A percentile compares a stretch with the other conserved stretches of the same genome.
Conservation (phyloP, 139 green algal species). For the Picochlorum sp. region DNA sequence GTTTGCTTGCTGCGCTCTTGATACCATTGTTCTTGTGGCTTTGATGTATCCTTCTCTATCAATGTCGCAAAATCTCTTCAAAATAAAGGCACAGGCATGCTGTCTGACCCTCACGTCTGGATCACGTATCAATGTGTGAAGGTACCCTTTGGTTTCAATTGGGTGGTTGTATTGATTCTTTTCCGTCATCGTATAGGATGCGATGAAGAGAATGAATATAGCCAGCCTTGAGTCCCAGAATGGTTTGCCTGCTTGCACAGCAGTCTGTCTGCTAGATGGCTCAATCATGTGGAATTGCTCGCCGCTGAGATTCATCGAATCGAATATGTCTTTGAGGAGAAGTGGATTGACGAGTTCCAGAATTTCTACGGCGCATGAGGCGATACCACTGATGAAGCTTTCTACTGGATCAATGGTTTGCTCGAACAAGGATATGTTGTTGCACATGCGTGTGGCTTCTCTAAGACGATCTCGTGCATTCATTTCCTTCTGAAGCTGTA, state of each 20-base stretch:
- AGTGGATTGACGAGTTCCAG: constrained; percentile 1
- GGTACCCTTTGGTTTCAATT: not conserved
- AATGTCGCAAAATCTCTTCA: constrained; percentile 43
- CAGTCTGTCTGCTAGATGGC: not conserved
- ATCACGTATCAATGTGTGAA: not conserved
- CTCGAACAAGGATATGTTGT: not conserved
- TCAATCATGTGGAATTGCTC: not conserved
- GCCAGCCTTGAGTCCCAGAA: constrained; percentile 30
- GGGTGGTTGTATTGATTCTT: constrained; percentile 1
- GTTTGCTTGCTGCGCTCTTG: constrained; percentile 46
- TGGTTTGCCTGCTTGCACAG: constrained; percentile 12
- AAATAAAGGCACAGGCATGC: constrained; percentile 25
- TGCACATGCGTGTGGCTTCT: not conserved
- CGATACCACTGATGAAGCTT: not conserved
- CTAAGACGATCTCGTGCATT: not conserved
- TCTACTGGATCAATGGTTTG: constrained; percentile 1
- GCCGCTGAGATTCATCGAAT: not conserved
- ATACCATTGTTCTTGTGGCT: constrained; percentile 44
- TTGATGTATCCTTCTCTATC: constrained; percentile 48
- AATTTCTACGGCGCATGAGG: not conserved
- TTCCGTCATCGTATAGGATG: constrained; percentile 6
- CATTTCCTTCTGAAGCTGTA: not conserved
- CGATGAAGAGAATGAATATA: constrained; percentile 40
- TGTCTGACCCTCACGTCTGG: not conserved
- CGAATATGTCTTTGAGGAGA: not conserved